These are phyloP conservation scores for Nevesoporus exiguus DNA, from an alignment of 768 basidiomycete species.

Conservation along the genomic window DNA sequence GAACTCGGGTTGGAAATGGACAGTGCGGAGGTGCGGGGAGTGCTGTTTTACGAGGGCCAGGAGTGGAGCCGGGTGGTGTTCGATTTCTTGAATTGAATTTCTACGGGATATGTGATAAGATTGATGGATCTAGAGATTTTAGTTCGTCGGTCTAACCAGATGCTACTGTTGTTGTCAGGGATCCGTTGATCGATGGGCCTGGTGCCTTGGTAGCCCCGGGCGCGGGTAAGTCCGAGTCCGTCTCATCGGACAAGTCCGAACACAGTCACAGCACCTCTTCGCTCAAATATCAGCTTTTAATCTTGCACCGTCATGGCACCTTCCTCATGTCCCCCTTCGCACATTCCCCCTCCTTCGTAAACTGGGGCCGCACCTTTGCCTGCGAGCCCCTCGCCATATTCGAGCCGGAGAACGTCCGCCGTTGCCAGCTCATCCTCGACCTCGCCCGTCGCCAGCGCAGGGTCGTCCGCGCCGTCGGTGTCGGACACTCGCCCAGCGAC, in stretches of 20 bases:
- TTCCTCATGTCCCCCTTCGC: neutral
- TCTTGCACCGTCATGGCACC: neutral
- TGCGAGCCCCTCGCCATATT: constrained; percentile 72
- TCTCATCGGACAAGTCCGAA: constrained; percentile 5
- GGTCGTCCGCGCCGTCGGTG: constrained; percentile 77
- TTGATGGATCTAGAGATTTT: constrained; percentile 4
- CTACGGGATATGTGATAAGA: neutral
- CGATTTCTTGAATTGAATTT: constrained; percentile 41
- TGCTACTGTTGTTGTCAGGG: neutral
- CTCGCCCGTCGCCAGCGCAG: constrained; percentile 72
- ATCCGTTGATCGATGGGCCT: constrained; percentile 2
- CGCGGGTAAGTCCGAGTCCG: constrained; percentile 1
- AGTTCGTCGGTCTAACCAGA: constrained; percentile 2
- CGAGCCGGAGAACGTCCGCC: constrained; percentile 62
- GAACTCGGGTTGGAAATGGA: constrained; percentile 82
- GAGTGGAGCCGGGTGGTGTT: constrained; percentile 80
- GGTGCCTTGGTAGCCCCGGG: constrained; percentile 5
- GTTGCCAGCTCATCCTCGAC: constrained; percentile 76
- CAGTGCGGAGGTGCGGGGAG: constrained; percentile 83
- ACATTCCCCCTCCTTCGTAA: constrained; percentile 53
- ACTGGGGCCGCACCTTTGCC: constrained; percentile 83
- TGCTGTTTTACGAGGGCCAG: constrained; percentile 66
- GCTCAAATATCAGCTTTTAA: neutral
- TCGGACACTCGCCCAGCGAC: constrained; percentile 93
- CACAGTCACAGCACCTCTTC: neutral